Evolutionary conservation across 495 filamentous ascomycete species (phyloP).

Genomic region (Xylaria intraflava): DNA sequence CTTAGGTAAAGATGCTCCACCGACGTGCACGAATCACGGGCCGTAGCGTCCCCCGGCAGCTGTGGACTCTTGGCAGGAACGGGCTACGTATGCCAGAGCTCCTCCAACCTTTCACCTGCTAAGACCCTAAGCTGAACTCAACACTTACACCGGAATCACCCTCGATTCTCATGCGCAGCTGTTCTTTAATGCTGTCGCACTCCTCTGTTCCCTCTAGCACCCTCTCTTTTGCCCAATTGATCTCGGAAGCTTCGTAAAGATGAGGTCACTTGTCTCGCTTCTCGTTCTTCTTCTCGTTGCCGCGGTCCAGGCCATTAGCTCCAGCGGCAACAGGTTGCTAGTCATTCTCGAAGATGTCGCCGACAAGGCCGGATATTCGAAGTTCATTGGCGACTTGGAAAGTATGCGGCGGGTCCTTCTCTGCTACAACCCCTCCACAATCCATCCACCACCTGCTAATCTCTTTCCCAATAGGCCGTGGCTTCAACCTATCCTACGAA

Average conservation of each 20-base stretch:
- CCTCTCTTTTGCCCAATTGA: slow-evolving; percentile 29
- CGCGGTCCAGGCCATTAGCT: slow-evolving; percentile 69
- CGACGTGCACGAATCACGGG: no score
- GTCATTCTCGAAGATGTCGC: slow-evolving; percentile 77
- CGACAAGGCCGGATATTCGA: slow-evolving; percentile 73
- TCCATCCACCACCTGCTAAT: slow-evolving; percentile 15
- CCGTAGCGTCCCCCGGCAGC: background rate
- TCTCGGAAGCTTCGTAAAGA: slow-evolving; percentile 33
- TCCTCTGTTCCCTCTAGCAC: slow-evolving; percentile 16
- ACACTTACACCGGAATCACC: background rate
- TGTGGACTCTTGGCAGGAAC: slow-evolving; percentile 25
- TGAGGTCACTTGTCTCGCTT: slow-evolving; percentile 72
- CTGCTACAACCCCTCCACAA: background rate
- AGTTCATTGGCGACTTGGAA: slow-evolving; percentile 74
- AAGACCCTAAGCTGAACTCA: background rate
- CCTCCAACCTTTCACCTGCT: slow-evolving; percentile 3
- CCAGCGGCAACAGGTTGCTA: slow-evolving; percentile 71
- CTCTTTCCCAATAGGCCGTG: slow-evolving; percentile 53
- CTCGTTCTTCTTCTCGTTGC: slow-evolving; percentile 57
- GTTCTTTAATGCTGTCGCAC: slow-evolving; percentile 19
- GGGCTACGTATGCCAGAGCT: slow-evolving; percentile 30
- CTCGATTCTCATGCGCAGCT: slow-evolving; percentile 23
- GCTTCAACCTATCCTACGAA: slow-evolving; percentile 72
- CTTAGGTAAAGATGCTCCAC: no score
- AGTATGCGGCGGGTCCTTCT: slow-evolving; percentile 41